A percentile compares a stretch with the other conserved stretches of the same genome.
Evolutionary conservation across 306 rosid genomes (phyloP).

Genomic region (Vachellia collinsii): DNA sequence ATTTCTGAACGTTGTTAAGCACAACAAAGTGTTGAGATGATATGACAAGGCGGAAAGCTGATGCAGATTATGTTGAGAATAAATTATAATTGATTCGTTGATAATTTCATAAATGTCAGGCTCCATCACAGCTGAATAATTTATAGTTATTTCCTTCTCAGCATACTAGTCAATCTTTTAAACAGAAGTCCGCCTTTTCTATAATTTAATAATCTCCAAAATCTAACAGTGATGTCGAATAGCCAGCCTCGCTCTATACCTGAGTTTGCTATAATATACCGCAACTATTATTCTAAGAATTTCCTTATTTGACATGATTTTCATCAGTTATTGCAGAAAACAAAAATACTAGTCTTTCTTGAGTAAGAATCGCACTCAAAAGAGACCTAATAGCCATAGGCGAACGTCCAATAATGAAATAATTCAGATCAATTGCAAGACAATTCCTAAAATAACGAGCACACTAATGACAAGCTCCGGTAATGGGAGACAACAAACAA

Average conservation of each 20-base stretch:
- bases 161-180: slow-evolving; percentile 21
- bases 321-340: neutral
- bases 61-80: slow-evolving; percentile 10
- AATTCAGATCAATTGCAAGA: neutral
- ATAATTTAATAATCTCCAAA: neutral
- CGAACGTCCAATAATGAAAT: neutral
- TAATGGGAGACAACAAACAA: neutral
- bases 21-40: slow-evolving; percentile 36
- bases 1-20: slow-evolving; percentile 74
- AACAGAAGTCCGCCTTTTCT: slow-evolving; percentile 1
- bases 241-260: slow-evolving; percentile 4
- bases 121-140: slow-evolving; percentile 16
- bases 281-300: neutral
- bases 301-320: neutral
- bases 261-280: neutral
- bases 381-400: no score
- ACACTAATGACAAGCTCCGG: neutral
- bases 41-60: slow-evolving; percentile 22
- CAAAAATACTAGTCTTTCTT: neutral
- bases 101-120: neutral
- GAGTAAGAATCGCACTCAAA: neutral
- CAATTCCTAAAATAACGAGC: neutral
- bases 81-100: slow-evolving; percentile 12
- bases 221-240: neutral
- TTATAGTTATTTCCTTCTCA: slow-evolving; percentile 1